Conservation (phyloP, 2,329 filamentous ascomycete genomes). For the Colletotrichum sp. region DNA sequence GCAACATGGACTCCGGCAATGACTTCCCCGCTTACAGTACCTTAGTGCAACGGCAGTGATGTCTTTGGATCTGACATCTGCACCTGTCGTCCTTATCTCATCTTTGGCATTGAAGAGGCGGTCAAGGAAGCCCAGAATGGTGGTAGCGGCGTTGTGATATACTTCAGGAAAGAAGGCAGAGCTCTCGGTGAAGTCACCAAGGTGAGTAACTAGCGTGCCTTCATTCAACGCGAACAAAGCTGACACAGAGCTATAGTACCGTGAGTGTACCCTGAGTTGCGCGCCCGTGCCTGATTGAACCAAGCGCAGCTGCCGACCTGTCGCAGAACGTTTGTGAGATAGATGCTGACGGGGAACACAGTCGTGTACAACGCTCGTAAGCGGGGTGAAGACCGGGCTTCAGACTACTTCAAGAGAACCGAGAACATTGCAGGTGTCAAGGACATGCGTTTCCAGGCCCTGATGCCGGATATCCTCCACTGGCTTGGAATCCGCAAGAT, state of each 20-base stretch:
- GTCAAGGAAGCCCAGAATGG: constrained; percentile 96
- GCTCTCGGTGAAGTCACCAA: constrained; percentile 96
- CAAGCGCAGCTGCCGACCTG: neutral
- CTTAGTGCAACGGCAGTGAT: constrained; percentile 89
- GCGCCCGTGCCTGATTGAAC: neutral
- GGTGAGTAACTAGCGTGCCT: constrained; percentile 56
- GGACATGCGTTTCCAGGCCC: constrained; percentile 95
- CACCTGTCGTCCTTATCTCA: constrained; percentile 93
- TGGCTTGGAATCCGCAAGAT: constrained; percentile 99
- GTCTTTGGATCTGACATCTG: constrained; percentile 98
- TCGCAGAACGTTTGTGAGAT: neutral
- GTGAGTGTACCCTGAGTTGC: constrained; percentile 36
- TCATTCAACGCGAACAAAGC: constrained; percentile 23
- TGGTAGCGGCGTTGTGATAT: constrained; percentile 94
- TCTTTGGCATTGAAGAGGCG: constrained; percentile 96
- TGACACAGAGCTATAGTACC: constrained; percentile 45
- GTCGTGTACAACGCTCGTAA: constrained; percentile 82
- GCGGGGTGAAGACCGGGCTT: constrained; percentile 79
- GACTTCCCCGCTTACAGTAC: neutral
- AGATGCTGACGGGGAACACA: neutral
- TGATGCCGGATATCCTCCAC: constrained; percentile 97
- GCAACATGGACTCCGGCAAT: constrained; percentile 4
- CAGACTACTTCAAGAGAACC: constrained; percentile 96
- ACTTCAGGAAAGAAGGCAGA: constrained; percentile 97
- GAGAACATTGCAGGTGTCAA: constrained; percentile 98